Evolutionary conservation across 2,329 filamentous ascomycete genomes (phyloP).

Genomic region (Dothistroma pini): DNA sequence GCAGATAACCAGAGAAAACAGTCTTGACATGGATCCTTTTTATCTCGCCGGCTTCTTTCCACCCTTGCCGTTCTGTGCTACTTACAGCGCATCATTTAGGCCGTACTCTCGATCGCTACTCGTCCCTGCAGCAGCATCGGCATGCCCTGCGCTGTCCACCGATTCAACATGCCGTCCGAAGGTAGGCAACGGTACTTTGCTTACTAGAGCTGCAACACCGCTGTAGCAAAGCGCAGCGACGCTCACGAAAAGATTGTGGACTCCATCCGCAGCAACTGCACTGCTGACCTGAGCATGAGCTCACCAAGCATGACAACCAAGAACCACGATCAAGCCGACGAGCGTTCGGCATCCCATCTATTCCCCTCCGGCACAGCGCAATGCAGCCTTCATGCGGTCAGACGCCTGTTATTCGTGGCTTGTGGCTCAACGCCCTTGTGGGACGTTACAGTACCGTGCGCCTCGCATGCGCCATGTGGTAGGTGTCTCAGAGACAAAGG

Average conservation of each 20-base stretch:
- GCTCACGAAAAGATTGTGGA: background rate
- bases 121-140: background rate
- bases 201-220: background rate
- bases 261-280: background rate
- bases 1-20: background rate
- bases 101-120: background rate
- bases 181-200: background rate
- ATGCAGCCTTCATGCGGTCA: background rate
- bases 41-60: background rate
- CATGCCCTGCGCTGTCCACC: background rate
- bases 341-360: background rate
- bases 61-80: too few relatives aligned
- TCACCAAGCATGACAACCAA: background rate
- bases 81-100: background rate
- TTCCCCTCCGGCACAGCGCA: background rate
- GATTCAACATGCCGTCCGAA: background rate
- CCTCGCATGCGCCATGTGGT: background rate
- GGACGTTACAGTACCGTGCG: background rate
- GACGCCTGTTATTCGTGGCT: background rate
- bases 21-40: background rate
- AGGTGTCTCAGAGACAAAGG: background rate
- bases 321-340: background rate
- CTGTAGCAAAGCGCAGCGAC: background rate
- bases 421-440: background rate
- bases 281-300: background rate